Evolutionary conservation across 306 rosid genomes (phyloP).

Genomic region (Pterocarpus macrocarpus): DNA sequence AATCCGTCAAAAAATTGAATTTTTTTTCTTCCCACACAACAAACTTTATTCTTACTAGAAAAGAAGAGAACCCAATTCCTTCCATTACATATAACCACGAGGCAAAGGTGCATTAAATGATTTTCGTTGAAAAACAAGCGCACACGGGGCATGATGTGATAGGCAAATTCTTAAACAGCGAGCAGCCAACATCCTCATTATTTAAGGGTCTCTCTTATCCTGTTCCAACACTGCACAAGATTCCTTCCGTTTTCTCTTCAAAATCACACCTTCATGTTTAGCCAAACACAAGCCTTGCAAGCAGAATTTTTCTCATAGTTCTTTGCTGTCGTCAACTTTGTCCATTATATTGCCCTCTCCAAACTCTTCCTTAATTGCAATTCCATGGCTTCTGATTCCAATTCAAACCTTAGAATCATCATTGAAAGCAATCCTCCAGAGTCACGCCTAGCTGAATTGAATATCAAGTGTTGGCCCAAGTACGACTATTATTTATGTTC

Average conservation of each 20-base stretch:
- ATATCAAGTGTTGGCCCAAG: constrained; percentile 99
- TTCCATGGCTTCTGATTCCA: constrained; percentile 64
- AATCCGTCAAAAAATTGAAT: background rate
- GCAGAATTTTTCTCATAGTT: background rate
- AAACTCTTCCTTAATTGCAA: background rate
- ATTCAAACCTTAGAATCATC: constrained; percentile 61
- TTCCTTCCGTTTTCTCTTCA: constrained; percentile 37
- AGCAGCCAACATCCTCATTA: constrained; percentile 33
- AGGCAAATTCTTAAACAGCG: constrained; percentile 53
- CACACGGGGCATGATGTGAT: constrained; percentile 46
- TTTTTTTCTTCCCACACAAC: background rate
- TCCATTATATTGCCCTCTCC: constrained; percentile 9
- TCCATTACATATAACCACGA: constrained; percentile 29
- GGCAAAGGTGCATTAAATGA: constrained; percentile 49
- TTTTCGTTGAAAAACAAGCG: constrained; percentile 47
- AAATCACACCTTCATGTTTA: constrained; percentile 18
- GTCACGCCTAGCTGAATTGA: constrained; percentile 72
- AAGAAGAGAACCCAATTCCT: constrained; percentile 18
- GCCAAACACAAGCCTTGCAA: background rate
- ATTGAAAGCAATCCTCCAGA: constrained; percentile 88
- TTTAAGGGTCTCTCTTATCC: constrained; percentile 38
- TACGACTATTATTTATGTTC: constrained; percentile 42
- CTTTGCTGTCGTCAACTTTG: background rate
- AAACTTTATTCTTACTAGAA: background rate
- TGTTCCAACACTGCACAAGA: constrained; percentile 46